Evolutionary conservation across 2,329 filamentous ascomycete species (phyloP).

Genomic region (Tolypocladium cylindrosporum): DNA sequence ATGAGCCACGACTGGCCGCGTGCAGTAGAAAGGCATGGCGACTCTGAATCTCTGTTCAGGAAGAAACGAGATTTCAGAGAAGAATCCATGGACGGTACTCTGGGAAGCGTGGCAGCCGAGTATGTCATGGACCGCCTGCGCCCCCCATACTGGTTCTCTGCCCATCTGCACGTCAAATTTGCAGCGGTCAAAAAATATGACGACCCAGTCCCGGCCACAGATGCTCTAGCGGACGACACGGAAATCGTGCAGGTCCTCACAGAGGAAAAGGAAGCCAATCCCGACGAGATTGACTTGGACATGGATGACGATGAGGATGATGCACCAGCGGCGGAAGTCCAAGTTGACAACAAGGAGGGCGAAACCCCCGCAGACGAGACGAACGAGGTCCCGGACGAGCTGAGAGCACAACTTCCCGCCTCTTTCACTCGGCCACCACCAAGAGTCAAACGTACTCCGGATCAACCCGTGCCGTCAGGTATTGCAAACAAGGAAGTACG

Average conservation of each 20-base stretch:
- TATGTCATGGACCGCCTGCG: conserved; percentile 72
- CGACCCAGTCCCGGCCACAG: conserved; percentile 14
- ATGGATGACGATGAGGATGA: conserved; percentile 34
- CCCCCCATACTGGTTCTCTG: conserved; percentile 84
- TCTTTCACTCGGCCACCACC: conserved; percentile 48
- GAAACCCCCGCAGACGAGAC: conserved; percentile 4
- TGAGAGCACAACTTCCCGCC: conserved; percentile 66
- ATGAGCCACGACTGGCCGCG: conserved; percentile 95
- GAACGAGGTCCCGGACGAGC: conserved; percentile 43
- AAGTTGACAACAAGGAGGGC: not conserved
- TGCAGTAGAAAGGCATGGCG: conserved; percentile 68
- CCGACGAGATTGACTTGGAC: conserved; percentile 63
- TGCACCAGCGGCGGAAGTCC: not conserved
- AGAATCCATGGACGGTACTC: conserved; percentile 63
- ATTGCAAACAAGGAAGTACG: conserved; percentile 72
- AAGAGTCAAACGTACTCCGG: conserved; percentile 31
- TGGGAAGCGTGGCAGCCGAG: conserved; percentile 73
- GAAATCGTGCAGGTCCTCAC: not conserved
- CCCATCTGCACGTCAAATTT: conserved; percentile 87
- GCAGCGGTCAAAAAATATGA: conserved; percentile 54
- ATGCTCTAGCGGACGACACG: not conserved
- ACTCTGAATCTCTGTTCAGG: conserved; percentile 57
- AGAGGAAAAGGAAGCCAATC: conserved; percentile 35
- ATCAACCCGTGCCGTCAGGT: conserved; percentile 54
- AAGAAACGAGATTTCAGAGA: conserved; percentile 65